These are phyloP conservation scores for Medicago lupulina DNA, from an alignment of 306 rosid species.

Conservation along the genomic window DNA sequence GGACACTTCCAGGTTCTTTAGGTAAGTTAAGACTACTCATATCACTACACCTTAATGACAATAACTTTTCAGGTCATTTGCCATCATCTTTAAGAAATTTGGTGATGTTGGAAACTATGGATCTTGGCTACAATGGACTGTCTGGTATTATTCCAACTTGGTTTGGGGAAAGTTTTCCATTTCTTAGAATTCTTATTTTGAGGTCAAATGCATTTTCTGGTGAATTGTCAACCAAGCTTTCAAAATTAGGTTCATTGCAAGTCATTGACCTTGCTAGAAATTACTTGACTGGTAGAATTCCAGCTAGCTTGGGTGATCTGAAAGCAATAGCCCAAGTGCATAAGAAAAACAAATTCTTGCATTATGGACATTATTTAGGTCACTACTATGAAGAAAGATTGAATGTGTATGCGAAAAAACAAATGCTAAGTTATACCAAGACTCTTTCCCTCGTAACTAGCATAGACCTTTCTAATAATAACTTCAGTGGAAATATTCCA, in stretches of 20 bases:
- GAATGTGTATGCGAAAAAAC: constrained; percentile 35
- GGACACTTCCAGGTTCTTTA: neutral
- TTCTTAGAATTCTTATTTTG: neutral
- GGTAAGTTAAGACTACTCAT: neutral
- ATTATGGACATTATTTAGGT: neutral
- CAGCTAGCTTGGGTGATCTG: constrained; percentile 44
- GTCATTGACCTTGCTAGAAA: constrained; percentile 58
- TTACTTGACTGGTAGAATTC: constrained; percentile 47
- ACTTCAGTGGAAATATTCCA: constrained; percentile 50
- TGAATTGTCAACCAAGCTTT: neutral
- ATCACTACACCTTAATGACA: constrained; percentile 1
- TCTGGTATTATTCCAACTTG: constrained; percentile 1
- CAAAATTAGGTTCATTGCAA: constrained; percentile 36
- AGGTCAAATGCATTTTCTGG: constrained; percentile 6
- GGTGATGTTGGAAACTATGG: neutral
- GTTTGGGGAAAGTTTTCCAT: neutral
- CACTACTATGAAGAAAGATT: constrained; percentile 41
- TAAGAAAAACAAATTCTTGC: neutral
- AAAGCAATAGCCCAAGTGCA: constrained; percentile 34
- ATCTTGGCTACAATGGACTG: neutral
- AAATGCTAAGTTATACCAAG: constrained; percentile 25
- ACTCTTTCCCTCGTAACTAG: constrained; percentile 51
- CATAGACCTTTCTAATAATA: constrained; percentile 58
- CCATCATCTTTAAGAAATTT: neutral
- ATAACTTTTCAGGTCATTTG: neutral